Conservation (phyloP, 176 grass and related monocot species). For the Avena atlantica region DNA sequence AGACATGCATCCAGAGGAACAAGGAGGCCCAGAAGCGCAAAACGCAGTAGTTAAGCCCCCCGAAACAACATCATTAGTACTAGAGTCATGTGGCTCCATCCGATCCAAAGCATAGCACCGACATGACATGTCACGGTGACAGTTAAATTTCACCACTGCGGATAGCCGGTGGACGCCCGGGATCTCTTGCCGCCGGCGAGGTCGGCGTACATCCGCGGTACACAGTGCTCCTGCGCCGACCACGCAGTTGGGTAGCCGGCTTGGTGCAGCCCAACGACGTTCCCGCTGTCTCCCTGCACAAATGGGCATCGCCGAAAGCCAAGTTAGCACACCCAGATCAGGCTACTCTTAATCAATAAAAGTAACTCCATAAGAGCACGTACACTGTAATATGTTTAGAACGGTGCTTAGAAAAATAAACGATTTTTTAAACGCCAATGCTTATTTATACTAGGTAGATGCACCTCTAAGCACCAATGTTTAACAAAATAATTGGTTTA, state of each 20-base stretch:
- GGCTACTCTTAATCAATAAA: too few relatives aligned
- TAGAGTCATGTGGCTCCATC: background rate
- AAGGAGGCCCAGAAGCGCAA: conserved; percentile 29
- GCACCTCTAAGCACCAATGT: too few relatives aligned
- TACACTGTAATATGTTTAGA: too few relatives aligned
- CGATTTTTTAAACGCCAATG: too few relatives aligned
- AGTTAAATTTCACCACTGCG: conserved; percentile 49
- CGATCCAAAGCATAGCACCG: background rate
- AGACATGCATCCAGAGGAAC: background rate
- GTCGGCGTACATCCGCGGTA: conserved; percentile 62
- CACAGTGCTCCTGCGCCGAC: conserved; percentile 60
- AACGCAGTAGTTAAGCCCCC: background rate
- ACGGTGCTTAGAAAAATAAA: too few relatives aligned
- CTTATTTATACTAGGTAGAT: too few relatives aligned
- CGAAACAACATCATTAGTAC: conserved; percentile 17
- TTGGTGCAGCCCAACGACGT: conserved; percentile 13
- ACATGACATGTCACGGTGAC: background rate
- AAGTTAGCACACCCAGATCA: conserved; percentile 1
- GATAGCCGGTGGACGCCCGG: conserved; percentile 29
- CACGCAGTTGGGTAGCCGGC: conserved; percentile 42
- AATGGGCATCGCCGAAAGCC: background rate
- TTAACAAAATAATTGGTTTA: too few relatives aligned
- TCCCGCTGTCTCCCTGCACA: conserved; percentile 49
- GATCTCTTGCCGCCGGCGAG: conserved; percentile 50
- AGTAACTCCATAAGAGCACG: too few relatives aligned